Percentiles rank a stretch among this genome's conserved stretches.
These are phyloP conservation scores for Hippophae tibetana DNA, from an alignment of 306 rosid species.

Conservation along the genomic window DNA sequence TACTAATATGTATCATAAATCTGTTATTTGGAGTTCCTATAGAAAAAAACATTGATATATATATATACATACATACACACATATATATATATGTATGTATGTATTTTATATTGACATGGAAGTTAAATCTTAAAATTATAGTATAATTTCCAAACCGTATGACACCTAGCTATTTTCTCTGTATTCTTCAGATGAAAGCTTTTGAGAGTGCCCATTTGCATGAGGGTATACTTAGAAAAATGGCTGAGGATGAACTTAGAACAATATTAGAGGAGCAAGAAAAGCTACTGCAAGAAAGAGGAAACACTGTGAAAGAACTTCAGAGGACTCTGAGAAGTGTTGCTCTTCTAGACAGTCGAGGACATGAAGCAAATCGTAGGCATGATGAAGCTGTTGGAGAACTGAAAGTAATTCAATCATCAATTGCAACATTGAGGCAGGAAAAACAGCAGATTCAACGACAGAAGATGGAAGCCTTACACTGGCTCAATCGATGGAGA, in stretches of 20 bases:
- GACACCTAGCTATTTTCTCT: conserved; percentile 7
- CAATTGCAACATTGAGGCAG: conserved; percentile 47
- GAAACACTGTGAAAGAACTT: conserved; percentile 32
- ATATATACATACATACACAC: too few relatives aligned
- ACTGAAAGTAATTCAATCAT: conserved; percentile 47
- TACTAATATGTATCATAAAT: too few relatives aligned
- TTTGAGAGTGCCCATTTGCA: conserved; percentile 37
- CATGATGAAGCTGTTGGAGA: conserved; percentile 47
- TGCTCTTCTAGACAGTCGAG: conserved; percentile 47
- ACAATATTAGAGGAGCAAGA: conserved; percentile 42
- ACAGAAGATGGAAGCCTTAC: conserved; percentile 55
- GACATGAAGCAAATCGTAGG: conserved; percentile 50
- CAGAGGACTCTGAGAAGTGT: conserved; percentile 50
- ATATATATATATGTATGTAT: too few relatives aligned
- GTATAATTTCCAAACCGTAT: conserved; percentile 5
- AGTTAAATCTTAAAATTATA: background rate
- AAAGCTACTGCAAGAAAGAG: conserved; percentile 42
- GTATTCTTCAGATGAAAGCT: conserved; percentile 36
- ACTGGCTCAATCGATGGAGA: conserved; percentile 74
- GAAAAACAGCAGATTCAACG: conserved; percentile 56
- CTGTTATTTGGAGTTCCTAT: too few relatives aligned
- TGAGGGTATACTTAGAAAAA: conserved; percentile 47
- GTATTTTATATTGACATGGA: too few relatives aligned
- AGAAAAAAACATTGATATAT: too few relatives aligned
- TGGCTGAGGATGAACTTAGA: conserved; percentile 46